Percentiles rank a stretch among this genome's conserved stretches.
Conservation (phyloP, 768 basidiomycete genomes). For the Amanita thiersii region DNA sequence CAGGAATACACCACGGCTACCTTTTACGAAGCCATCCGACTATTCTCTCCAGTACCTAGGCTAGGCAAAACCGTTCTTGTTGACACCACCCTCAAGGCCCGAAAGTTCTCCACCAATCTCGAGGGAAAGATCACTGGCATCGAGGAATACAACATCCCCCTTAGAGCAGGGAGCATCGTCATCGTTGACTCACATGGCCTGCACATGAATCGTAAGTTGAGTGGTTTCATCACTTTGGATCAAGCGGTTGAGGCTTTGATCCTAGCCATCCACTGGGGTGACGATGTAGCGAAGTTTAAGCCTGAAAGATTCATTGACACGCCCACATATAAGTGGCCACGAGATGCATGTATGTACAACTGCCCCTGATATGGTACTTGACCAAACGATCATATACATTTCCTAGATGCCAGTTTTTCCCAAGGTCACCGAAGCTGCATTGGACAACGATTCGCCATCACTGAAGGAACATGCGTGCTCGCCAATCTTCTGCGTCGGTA, state of each 20-base stretch:
- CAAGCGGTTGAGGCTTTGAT: background rate
- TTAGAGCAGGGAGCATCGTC: conserved; percentile 30
- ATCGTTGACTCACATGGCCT: conserved; percentile 32
- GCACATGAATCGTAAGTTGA: conserved; percentile 36
- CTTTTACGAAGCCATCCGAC: conserved; percentile 38
- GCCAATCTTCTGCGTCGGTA: conserved; percentile 35
- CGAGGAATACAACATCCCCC: conserved; percentile 21
- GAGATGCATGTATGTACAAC: conserved; percentile 35
- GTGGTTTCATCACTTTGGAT: background rate
- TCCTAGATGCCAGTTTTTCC: conserved; percentile 34
- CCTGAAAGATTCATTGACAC: conserved; percentile 46
- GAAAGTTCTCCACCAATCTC: conserved; percentile 20
- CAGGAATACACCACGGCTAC: conserved; percentile 36
- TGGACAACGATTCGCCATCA: conserved; percentile 39
- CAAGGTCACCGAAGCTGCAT: conserved; percentile 38
- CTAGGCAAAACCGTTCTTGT: conserved; percentile 23
- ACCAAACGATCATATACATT: background rate
- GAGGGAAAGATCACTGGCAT: conserved; percentile 20
- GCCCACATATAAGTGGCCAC: conserved; percentile 39
- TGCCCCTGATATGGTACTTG: too few species aligned
- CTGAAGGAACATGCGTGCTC: conserved; percentile 33
- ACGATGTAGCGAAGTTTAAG: conserved; percentile 33
- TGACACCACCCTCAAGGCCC: conserved; percentile 26
- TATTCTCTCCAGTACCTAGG: conserved; percentile 29
- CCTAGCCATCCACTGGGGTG: conserved; percentile 42